These are phyloP conservation scores for Mortierella sp. DNA, from an alignment of 371 early-diverging fungal species.

Conservation along the genomic window DNA sequence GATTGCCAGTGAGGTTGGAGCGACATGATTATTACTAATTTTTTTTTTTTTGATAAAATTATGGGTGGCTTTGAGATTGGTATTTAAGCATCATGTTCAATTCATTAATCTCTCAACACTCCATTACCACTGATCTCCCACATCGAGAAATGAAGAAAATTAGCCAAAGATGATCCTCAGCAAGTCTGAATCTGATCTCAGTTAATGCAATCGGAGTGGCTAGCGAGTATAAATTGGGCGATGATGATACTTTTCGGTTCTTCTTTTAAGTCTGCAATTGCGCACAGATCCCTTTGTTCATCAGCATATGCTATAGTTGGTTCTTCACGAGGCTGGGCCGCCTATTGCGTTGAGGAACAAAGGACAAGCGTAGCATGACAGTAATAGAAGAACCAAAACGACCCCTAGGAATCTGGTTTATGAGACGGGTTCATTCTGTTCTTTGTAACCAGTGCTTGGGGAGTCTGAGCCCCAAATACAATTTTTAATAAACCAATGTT, in stretches of 20 bases:
- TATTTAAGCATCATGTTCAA: background rate
- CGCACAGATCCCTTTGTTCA: background rate
- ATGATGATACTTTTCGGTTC: slow-evolving; percentile 11
- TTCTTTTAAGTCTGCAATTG: background rate
- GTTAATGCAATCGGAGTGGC: slow-evolving; percentile 20
- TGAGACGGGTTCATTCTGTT: background rate
- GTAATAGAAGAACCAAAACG: background rate
- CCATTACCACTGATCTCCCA: slow-evolving; percentile 11
- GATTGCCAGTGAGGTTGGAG: background rate
- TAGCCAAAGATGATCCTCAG: slow-evolving; percentile 33
- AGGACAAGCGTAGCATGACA: background rate
- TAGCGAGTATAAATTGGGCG: slow-evolving; percentile 29
- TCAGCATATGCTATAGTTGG: background rate
- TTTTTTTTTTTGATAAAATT: background rate
- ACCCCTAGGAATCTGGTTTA: slow-evolving; percentile 1
- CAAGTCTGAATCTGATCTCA: slow-evolving; percentile 11
- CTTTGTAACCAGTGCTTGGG: slow-evolving; percentile 5
- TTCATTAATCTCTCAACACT: background rate
- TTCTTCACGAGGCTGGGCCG: background rate
- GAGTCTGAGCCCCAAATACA: slow-evolving; percentile 1
- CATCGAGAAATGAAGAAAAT: slow-evolving; percentile 23
- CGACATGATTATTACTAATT: too few relatives aligned
- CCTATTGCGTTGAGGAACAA: background rate
- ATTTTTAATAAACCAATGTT: background rate
- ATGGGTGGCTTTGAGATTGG: background rate